Percentiles rank a stretch among this genome's conserved stretches.
phyloP scores from a whole-genome alignment of 257 asterid genomes.

The Striga asiatica region DNA sequence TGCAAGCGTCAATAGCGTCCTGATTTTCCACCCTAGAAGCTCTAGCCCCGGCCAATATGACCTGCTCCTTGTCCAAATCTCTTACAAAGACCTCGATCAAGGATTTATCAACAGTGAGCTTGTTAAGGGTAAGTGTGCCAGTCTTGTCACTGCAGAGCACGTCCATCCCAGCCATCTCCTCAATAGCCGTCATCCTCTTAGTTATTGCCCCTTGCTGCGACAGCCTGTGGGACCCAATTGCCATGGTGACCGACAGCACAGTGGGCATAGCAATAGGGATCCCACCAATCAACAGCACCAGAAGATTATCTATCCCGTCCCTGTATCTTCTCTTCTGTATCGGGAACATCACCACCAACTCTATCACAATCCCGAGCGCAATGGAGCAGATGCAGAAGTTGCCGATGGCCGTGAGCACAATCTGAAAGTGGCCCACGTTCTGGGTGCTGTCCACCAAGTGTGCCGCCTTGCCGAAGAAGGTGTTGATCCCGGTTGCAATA shows the following conservation, averaged over 20 bases:
- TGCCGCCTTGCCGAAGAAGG: conserved; percentile 86
- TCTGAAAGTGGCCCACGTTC: conserved; percentile 74
- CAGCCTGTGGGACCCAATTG: conserved; percentile 75
- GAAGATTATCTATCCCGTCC: conserved; percentile 57
- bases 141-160: conserved; percentile 89
- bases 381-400: conserved; percentile 76
- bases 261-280: conserved; percentile 95
- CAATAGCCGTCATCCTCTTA: conserved; percentile 88
- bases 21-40: conserved; percentile 73
- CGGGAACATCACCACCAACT: conserved; percentile 62
- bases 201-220: conserved; percentile 87
- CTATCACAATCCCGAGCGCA: conserved; percentile 51
- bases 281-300: conserved; percentile 79
- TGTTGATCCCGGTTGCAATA: conserved; percentile 73
- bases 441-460: conserved; percentile 82
- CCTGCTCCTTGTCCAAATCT: conserved; percentile 32
- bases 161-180: conserved; percentile 94
- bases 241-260: conserved; percentile 80
- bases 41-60: conserved; percentile 43
- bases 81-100: conserved; percentile 49
- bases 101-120: conserved; percentile 60
- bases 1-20: conserved; percentile 72
- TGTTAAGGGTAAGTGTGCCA: conserved; percentile 73
- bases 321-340: conserved; percentile 61
- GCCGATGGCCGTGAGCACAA: conserved; percentile 73